Evolutionary conservation across 139 green algal species (phyloP).

Genomic region (Raphidocelis subcapitata): DNA sequence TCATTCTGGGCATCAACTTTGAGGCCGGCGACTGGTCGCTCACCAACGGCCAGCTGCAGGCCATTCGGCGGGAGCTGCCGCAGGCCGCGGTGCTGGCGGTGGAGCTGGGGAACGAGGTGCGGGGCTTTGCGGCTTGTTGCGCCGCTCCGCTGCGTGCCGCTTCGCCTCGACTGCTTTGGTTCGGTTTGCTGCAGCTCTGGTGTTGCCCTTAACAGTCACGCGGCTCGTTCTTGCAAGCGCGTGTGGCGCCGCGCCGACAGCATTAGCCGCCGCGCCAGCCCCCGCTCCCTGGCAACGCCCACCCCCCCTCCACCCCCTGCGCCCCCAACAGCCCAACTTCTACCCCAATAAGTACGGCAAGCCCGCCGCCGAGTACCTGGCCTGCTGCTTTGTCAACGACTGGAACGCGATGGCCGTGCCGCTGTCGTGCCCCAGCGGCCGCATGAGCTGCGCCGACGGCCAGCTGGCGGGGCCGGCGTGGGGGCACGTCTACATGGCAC

Average conservation of each 20-base stretch:
- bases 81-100: conserved; percentile 7
- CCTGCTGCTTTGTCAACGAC: conserved; percentile 15
- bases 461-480: not conserved
- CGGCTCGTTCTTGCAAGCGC: no score
- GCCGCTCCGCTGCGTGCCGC: no score
- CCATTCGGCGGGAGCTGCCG: not conserved
- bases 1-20: conserved; percentile 27
- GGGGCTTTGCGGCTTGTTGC: not conserved
- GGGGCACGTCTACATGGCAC: not conserved
- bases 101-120: conserved; percentile 31
- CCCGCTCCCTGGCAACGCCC: no score
- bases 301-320: not conserved
- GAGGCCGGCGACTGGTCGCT: not conserved
- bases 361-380: conserved; percentile 11
- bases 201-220: no score
- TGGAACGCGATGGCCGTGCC: conserved; percentile 5
- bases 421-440: not conserved
- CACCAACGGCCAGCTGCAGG: conserved; percentile 2
- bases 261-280: no score
- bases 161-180: no score
- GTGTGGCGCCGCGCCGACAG: no score
- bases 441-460: not conserved
- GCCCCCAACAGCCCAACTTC: not conserved
- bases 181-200: no score
- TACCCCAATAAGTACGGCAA: not conserved